Conservation (phyloP, 805 yeast species). For the Nematodospora valgi region DNA sequence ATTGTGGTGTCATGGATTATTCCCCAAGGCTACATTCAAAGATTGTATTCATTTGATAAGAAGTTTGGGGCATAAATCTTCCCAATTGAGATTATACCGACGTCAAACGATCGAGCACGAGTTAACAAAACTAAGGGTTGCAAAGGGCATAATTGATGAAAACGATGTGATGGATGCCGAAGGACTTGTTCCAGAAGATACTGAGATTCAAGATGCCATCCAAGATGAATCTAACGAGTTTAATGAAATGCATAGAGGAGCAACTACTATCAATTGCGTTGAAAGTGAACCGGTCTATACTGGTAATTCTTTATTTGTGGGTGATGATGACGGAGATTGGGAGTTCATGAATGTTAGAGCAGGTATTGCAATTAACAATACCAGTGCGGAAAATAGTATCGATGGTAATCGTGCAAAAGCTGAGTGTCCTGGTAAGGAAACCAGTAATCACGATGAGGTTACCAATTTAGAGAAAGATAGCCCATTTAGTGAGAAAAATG, state of each 20-base stretch:
- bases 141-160: constrained; percentile 37
- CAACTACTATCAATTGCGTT: too few relatives aligned
- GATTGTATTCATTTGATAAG: constrained; percentile 61
- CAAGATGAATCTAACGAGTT: too few relatives aligned
- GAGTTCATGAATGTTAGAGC: neutral
- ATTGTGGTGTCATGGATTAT: constrained; percentile 51
- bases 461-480: neutral
- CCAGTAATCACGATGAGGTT: neutral
- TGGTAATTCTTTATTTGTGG: too few relatives aligned
- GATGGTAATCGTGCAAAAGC: neutral
- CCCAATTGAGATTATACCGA: constrained; percentile 32
- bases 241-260: too few relatives aligned
- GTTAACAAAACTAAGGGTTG: constrained; percentile 19
- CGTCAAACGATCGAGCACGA: constrained; percentile 26
- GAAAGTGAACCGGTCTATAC: too few relatives aligned
- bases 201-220: too few relatives aligned
- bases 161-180: too few relatives aligned
- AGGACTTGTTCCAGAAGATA: too few relatives aligned
- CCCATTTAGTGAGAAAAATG: too few relatives aligned
- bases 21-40: constrained; percentile 74
- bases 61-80: constrained; percentile 43
- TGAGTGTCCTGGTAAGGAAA: neutral
- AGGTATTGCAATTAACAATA: neutral
- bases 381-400: neutral
- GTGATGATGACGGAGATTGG: neutral